Evolutionary conservation across 768 basidiomycete genomes (phyloP).

Genomic region (Dacryopinax spathularia): DNA sequence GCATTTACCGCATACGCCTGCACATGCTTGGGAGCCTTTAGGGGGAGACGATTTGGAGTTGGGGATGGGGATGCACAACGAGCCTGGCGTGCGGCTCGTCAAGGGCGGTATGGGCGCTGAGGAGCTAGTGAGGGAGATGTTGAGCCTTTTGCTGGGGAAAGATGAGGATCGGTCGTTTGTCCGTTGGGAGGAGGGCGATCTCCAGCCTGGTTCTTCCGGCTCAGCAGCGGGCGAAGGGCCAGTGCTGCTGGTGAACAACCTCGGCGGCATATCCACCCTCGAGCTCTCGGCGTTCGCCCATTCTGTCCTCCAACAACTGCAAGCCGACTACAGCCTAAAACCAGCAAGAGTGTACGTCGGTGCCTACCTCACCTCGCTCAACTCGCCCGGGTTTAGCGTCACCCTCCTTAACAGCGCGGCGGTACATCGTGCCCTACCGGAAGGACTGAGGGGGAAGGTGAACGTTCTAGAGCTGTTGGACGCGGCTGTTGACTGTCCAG

Average conservation of each 20-base stretch:
- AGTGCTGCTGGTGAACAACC: slow-evolving; percentile 73
- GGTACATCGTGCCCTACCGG: slow-evolving; percentile 15
- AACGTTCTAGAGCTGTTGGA: slow-evolving; percentile 56
- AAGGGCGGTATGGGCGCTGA: slow-evolving; percentile 50
- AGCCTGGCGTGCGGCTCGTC: slow-evolving; percentile 54
- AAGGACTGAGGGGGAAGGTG: slow-evolving; percentile 18
- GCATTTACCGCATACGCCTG: slow-evolving; percentile 56
- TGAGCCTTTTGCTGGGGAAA: slow-evolving; percentile 51
- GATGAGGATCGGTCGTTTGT: not conserved
- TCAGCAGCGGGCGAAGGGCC: slow-evolving; percentile 43
- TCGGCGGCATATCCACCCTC: slow-evolving; percentile 72
- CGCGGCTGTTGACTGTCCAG: slow-evolving; percentile 35
- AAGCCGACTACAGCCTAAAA: slow-evolving; percentile 16
- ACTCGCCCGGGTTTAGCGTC: slow-evolving; percentile 86
- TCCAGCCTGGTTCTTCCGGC: slow-evolving; percentile 40
- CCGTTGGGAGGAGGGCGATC: not conserved
- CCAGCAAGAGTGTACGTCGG: slow-evolving; percentile 35
- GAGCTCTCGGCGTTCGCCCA: slow-evolving; percentile 57
- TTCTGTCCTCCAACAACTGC: slow-evolving; percentile 34
- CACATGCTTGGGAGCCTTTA: slow-evolving; percentile 33
- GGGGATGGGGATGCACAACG: slow-evolving; percentile 78
- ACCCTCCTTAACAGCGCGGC: slow-evolving; percentile 44
- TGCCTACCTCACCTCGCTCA: slow-evolving; percentile 65
- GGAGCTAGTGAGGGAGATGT: slow-evolving; percentile 52
- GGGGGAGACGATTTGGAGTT: slow-evolving; percentile 61